A percentile compares a stretch with the other conserved stretches of the same genome.
Conservation (phyloP, 208 protist genomes). For the Trypanosoma rangeli region DNA sequence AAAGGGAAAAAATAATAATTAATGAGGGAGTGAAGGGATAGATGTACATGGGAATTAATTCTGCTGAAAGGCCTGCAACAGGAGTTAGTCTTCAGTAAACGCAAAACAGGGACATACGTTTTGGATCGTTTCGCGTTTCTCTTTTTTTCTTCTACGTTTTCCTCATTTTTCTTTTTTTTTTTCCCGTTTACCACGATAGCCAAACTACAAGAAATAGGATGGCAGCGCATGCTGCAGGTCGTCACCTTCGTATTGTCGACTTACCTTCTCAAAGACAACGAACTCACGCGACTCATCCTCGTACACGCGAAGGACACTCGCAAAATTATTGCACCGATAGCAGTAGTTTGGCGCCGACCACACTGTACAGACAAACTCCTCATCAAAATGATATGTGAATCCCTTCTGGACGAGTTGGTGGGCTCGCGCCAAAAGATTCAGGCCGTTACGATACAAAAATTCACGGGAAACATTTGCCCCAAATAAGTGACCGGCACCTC, state of each 20-base stretch:
- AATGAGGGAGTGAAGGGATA: neutral
- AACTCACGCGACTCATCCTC: slow-evolving; percentile 87
- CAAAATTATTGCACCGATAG: slow-evolving; percentile 96
- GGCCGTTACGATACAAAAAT: slow-evolving; percentile 84
- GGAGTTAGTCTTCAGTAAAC: neutral
- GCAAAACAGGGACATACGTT: neutral
- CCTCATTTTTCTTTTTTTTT: neutral
- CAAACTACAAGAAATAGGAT: slow-evolving; percentile 74
- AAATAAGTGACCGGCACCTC: slow-evolving; percentile 89
- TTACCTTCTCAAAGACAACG: slow-evolving; percentile 81
- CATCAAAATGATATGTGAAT: slow-evolving; percentile 90
- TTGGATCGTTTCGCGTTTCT: neutral
- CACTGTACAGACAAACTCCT: slow-evolving; percentile 92
- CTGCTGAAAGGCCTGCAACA: slow-evolving; percentile 5
- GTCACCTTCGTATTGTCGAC: slow-evolving; percentile 43
- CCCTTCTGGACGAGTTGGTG: slow-evolving; percentile 92
- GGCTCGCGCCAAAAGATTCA: slow-evolving; percentile 84
- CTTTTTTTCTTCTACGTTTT: neutral
- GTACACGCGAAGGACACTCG: slow-evolving; percentile 91
- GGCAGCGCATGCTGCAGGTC: slow-evolving; percentile 42
- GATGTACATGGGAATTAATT: too few species aligned
- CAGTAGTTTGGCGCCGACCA: slow-evolving; percentile 99
- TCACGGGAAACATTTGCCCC: slow-evolving; percentile 68
- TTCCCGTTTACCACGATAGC: too few species aligned
- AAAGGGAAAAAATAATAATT: slow-evolving; percentile 5